A percentile compares a stretch with the other conserved stretches of the same genome.
Evolutionary conservation across 257 asterid species (phyloP).

Genomic region (Paulownia fortunei): DNA sequence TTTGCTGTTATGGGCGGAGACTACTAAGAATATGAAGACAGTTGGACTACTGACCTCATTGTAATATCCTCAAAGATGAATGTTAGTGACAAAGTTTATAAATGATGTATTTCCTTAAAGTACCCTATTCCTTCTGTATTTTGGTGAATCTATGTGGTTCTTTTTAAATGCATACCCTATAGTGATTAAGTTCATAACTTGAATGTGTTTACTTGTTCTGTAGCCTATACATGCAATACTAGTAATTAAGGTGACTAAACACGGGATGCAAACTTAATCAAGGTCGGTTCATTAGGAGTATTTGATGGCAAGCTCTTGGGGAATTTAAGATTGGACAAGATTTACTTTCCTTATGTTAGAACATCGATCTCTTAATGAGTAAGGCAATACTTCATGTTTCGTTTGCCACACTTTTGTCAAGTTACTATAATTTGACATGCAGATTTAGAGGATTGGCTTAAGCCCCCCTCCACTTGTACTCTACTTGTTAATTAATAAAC

Average conservation of each 20-base stretch:
- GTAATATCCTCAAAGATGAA: neutral
- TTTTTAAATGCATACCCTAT: neutral
- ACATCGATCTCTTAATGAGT: neutral
- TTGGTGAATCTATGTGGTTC: neutral
- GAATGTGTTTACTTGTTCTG: neutral
- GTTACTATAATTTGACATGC: neutral
- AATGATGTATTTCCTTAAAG: neutral
- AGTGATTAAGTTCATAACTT: neutral
- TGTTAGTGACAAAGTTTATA: neutral
- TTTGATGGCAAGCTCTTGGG: conserved; percentile 5
- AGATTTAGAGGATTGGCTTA: neutral
- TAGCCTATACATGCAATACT: neutral
- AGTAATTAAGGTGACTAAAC: neutral
- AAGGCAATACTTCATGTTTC: neutral
- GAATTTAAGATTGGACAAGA: neutral
- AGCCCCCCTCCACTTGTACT: neutral
- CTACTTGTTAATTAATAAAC: neutral
- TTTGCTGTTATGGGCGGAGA: neutral
- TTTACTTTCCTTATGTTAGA: neutral
- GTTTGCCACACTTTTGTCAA: neutral
- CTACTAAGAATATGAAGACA: neutral
- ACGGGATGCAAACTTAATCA: neutral
- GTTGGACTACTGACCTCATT: neutral
- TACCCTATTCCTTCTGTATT: neutral
- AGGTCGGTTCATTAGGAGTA: neutral